Evolutionary conservation across 192 early-diverging fungal genomes (phyloP).

Genomic region (Linnemannia elongata): DNA sequence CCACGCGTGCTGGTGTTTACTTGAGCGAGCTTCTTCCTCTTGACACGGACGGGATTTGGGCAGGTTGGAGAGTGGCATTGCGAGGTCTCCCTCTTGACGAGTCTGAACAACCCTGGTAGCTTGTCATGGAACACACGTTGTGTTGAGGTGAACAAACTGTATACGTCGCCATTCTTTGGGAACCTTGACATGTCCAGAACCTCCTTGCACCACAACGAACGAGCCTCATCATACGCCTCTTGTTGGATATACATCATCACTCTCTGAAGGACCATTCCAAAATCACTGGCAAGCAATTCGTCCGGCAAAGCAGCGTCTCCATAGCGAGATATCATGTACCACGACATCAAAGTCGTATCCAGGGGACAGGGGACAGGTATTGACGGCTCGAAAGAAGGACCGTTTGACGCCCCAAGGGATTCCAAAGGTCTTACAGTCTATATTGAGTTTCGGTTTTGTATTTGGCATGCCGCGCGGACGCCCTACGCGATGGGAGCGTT

Average conservation of each 20-base stretch:
- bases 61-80: neutral
- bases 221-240: conserved; percentile 13
- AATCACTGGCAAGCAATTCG: neutral
- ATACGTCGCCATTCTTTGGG: neutral
- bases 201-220: conserved; percentile 15
- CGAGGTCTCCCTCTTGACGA: neutral
- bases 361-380: conserved; percentile 33
- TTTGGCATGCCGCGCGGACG: neutral
- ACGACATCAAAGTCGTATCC: conserved; percentile 26
- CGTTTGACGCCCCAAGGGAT: conserved; percentile 32
- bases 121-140: neutral
- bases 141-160: neutral
- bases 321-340: conserved; percentile 10
- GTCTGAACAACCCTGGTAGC: neutral
- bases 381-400: neutral
- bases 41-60: conserved; percentile 12
- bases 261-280: neutral
- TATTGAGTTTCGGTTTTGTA: conserved; percentile 16
- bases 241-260: neutral
- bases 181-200: neutral
- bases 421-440: conserved; percentile 27
- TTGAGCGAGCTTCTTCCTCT: neutral
- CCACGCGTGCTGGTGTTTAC: conserved; percentile 5
- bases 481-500: neutral
- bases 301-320: neutral